These are phyloP conservation scores for Apiospora koreana DNA, from an alignment of 2,329 filamentous ascomycete species.

Conservation along the genomic window DNA sequence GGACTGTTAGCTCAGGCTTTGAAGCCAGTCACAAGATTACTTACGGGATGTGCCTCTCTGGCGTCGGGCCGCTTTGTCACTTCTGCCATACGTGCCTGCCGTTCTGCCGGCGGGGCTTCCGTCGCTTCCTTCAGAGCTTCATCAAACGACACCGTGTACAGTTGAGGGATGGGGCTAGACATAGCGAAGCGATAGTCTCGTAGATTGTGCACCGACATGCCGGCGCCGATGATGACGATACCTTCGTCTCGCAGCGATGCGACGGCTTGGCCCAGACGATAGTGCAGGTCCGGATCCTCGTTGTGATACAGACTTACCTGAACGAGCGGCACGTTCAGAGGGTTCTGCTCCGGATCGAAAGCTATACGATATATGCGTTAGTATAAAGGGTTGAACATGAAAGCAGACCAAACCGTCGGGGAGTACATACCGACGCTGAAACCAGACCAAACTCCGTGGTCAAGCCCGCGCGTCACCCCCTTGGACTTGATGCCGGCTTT, in stretches of 20 bases:
- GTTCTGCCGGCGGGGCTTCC: constrained; percentile 39
- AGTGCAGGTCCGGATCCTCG: constrained; percentile 67
- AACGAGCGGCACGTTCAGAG: constrained; percentile 66
- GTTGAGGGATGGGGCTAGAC: constrained; percentile 46
- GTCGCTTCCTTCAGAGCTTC: constrained; percentile 67
- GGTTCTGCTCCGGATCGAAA: constrained; percentile 63
- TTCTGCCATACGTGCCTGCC: constrained; percentile 42
- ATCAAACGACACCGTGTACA: constrained; percentile 66
- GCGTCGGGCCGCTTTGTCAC: constrained; percentile 45
- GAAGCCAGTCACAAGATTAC: neutral
- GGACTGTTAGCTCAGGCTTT: constrained; percentile 10
- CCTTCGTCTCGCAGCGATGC: constrained; percentile 66
- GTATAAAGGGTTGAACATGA: neutral
- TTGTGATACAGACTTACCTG: constrained; percentile 70
- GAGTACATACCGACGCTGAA: constrained; percentile 16
- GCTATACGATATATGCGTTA: constrained; percentile 37
- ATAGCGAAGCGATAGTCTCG: constrained; percentile 52
- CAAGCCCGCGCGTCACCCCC: constrained; percentile 14
- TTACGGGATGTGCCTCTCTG: constrained; percentile 45
- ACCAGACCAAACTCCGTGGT: constrained; percentile 18
- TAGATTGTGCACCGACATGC: constrained; percentile 76
- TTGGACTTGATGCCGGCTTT: constrained; percentile 16
- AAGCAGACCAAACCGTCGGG: too few species aligned
- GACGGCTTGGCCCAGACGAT: constrained; percentile 66
- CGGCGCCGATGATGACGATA: constrained; percentile 68